phyloP scores from a whole-genome alignment of 148 eudicot genomes.

The Nepenthes mirabilis region DNA sequence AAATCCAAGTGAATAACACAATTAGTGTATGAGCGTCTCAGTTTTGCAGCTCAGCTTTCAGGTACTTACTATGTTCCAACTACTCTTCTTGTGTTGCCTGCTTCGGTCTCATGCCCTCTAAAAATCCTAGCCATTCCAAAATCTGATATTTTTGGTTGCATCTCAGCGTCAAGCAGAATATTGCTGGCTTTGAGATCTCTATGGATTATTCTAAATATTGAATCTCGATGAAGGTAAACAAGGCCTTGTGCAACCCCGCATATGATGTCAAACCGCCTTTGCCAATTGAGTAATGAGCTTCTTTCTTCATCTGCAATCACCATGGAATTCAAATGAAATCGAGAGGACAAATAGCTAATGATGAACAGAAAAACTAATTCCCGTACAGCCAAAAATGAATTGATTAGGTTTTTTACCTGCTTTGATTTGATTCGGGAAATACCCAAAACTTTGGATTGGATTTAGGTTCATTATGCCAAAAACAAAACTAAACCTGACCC shows the following conservation, averaged over 20 bases:
- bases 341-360: no score
- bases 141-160: slow-evolving; percentile 12
- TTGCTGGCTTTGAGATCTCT: slow-evolving; percentile 13
- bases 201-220: slow-evolving; percentile 8
- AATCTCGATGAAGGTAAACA: slow-evolving; percentile 10
- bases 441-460: no score
- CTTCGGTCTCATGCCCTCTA: slow-evolving; percentile 5
- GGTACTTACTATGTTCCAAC: slow-evolving; percentile 13
- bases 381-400: no score
- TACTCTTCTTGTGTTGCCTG: slow-evolving; percentile 4
- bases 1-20: no score
- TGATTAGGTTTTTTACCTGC: no score
- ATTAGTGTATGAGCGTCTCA: no score
- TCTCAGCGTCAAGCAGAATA: slow-evolving; percentile 2
- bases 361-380: no score
- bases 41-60: not conserved
- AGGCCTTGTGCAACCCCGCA: slow-evolving; percentile 8
- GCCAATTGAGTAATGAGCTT: not conserved
- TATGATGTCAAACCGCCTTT: slow-evolving; percentile 7
- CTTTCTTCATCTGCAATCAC: slow-evolving; percentile 5
- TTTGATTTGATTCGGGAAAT: no score
- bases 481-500: no score
- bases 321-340: no score
- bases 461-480: no score
- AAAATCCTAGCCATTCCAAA: slow-evolving; percentile 12